phyloP scores from a whole-genome alignment of 192 early-diverging fungal genomes.

The Entophlyctis luteolus region DNA sequence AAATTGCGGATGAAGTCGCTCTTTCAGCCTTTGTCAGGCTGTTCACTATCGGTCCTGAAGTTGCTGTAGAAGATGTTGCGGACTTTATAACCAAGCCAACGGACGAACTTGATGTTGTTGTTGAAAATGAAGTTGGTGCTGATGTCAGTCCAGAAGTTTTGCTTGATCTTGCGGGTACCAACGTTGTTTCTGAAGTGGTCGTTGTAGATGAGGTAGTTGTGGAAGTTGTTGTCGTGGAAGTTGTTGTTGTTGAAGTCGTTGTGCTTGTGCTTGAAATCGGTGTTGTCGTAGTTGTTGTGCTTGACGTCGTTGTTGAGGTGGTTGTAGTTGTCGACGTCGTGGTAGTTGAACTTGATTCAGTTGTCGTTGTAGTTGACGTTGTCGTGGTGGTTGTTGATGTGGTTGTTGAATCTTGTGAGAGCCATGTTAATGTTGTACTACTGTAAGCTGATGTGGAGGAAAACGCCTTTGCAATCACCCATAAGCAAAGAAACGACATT shows the following conservation, averaged over 20 bases:
- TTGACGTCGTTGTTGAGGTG: neutral
- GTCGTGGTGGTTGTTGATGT: neutral
- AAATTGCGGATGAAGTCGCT: no score
- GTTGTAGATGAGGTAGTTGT: neutral
- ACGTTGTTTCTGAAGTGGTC: neutral
- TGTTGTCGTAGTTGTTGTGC: no score
- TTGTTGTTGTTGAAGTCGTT: neutral
- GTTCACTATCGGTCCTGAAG: conserved; percentile 6
- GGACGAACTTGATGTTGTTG: neutral
- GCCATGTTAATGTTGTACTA: neutral
- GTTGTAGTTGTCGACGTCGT: neutral
- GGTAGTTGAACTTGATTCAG: neutral
- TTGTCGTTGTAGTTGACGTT: neutral
- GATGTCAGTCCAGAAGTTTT: neutral
- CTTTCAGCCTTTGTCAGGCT: neutral
- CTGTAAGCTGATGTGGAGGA: neutral
- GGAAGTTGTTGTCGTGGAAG: neutral
- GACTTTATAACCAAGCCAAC: neutral
- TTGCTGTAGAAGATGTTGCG: conserved; percentile 5
- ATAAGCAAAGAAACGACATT: no score
- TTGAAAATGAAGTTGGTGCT: neutral
- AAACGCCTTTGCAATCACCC: neutral
- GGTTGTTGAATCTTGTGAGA: neutral
- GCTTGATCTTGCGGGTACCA: neutral
- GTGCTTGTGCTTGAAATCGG: no score